These are phyloP conservation scores for Tetrapisispora taiwanensis DNA, from an alignment of 805 yeast species.

Conservation along the genomic window DNA sequence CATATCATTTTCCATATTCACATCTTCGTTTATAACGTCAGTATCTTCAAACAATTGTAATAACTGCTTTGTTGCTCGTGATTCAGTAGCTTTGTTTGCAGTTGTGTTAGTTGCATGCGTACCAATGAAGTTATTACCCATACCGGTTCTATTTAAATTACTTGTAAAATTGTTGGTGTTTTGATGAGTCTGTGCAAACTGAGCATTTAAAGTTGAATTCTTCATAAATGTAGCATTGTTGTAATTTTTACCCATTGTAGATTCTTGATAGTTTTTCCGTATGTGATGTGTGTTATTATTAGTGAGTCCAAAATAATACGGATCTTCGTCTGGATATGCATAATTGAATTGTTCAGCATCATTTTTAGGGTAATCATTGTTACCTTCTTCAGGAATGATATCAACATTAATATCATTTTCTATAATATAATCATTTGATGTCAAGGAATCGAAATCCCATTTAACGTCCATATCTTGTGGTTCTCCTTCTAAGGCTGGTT, in stretches of 20 bases:
- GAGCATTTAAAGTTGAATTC: constrained; percentile 24
- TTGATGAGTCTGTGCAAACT: constrained; percentile 12
- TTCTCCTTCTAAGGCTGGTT: constrained; percentile 26
- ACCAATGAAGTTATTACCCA: constrained; percentile 23
- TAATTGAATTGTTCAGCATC: constrained; percentile 20
- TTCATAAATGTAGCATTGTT: constrained; percentile 13
- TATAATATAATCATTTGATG: constrained; percentile 60
- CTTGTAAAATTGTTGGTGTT: constrained; percentile 13
- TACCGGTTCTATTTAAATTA: constrained; percentile 9
- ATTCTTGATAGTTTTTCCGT: constrained; percentile 18
- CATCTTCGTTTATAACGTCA: constrained; percentile 22
- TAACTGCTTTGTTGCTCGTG: constrained; percentile 57
- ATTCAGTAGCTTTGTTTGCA: constrained; percentile 1
- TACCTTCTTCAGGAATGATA: constrained; percentile 25
- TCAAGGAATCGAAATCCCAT: constrained; percentile 86
- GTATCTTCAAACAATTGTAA: constrained; percentile 57
- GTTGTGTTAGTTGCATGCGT: constrained; percentile 10
- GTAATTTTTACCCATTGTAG: constrained; percentile 24
- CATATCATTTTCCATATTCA: constrained; percentile 11
- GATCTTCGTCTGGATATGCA: constrained; percentile 29
- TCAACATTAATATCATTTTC: constrained; percentile 53
- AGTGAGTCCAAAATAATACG: constrained; percentile 18
- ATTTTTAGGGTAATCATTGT: constrained; percentile 17
- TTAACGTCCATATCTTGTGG: constrained; percentile 47
- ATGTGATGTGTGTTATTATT: constrained; percentile 10